Evolutionary conservation across 2,329 filamentous ascomycete species (phyloP).

Genomic region (Fusarium haematococcum): DNA sequence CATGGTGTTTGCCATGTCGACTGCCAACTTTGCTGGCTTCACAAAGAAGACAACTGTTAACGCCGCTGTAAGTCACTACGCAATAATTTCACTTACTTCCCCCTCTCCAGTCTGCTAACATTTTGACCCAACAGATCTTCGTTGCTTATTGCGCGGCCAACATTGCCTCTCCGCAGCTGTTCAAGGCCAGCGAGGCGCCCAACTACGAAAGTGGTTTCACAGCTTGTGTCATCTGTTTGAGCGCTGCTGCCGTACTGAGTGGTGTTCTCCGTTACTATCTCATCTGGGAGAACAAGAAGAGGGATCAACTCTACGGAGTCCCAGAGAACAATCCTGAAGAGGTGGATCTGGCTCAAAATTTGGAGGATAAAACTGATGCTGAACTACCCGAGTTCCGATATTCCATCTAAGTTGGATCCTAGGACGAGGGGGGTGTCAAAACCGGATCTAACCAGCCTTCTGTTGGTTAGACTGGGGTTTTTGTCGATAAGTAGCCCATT

Average conservation of each 20-base stretch:
- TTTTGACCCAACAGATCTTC: neutral
- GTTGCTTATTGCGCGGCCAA: neutral
- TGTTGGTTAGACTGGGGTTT: neutral
- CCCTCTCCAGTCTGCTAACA: neutral
- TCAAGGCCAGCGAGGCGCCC: neutral
- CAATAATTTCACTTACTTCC: neutral
- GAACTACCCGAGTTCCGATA: neutral
- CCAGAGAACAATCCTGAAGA: neutral
- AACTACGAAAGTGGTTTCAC: neutral
- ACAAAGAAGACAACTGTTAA: slow-evolving; percentile 1
- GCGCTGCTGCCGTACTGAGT: neutral
- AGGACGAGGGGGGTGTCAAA: neutral
- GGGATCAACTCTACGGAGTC: neutral
- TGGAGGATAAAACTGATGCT: neutral
- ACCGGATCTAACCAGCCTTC: neutral
- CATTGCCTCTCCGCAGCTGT: neutral
- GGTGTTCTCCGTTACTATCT: neutral
- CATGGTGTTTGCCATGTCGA: slow-evolving; percentile 9
- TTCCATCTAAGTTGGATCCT: neutral
- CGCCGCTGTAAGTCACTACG: neutral
- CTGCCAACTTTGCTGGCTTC: slow-evolving; percentile 19
- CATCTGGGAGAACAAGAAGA: neutral
- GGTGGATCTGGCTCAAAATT: neutral
- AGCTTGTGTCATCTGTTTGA: neutral
- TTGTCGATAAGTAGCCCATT: neutral